These are phyloP conservation scores for Dendrostoma leiphaemia DNA, from an alignment of 2,329 filamentous ascomycete genomes.

Conservation along the genomic window DNA sequence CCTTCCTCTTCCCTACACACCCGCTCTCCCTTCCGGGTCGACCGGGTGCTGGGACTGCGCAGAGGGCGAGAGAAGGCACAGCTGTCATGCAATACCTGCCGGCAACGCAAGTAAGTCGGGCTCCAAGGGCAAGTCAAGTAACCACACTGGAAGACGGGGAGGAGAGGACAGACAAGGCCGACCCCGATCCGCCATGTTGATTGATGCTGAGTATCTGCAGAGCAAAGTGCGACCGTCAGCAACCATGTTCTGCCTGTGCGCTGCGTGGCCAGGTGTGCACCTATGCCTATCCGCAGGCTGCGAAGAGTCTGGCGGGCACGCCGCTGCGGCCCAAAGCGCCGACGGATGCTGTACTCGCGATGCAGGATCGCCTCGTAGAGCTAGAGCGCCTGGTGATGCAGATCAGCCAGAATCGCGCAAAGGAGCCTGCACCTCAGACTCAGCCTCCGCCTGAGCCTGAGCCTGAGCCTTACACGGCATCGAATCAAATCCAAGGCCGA, in stretches of 20 bases:
- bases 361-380: conserved; percentile 26
- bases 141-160: background rate
- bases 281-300: too few relatives aligned
- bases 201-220: conserved; percentile 16
- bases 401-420: conserved; percentile 23
- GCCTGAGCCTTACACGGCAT: background rate
- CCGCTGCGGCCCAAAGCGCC: background rate
- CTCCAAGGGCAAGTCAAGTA: background rate
- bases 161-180: too few relatives aligned
- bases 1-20: too few relatives aligned
- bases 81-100: conserved; percentile 30
- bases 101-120: conserved; percentile 28
- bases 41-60: too few relatives aligned
- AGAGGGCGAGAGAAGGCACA: conserved; percentile 30
- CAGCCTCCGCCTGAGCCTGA: background rate
- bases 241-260: conserved; percentile 23
- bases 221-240: conserved; percentile 24
- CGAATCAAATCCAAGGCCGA: background rate
- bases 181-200: background rate
- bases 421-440: background rate
- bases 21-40: too few relatives aligned
- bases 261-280: conserved; percentile 16
- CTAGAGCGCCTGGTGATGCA: conserved; percentile 30
- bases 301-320: background rate
- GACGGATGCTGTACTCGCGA: background rate